phyloP scores from a whole-genome alignment of 2,329 filamentous ascomycete species.

The Ophiocordyceps camponoti-saundersi region DNA sequence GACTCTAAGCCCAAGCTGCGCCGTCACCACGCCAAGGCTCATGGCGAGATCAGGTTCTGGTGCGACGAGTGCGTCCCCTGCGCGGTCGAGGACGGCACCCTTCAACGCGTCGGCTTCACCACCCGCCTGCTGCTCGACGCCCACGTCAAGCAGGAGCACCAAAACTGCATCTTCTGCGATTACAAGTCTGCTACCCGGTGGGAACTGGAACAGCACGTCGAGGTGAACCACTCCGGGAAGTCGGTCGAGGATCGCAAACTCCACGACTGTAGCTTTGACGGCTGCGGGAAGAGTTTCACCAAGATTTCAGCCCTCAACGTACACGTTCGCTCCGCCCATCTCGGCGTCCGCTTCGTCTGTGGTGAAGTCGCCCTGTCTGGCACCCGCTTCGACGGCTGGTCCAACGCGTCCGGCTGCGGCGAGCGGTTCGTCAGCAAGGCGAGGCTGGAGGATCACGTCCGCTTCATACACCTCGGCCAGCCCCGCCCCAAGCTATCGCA shows the following conservation, averaged over 20 bases:
- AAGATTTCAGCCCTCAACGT: conserved; percentile 68
- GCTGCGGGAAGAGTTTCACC: conserved; percentile 64
- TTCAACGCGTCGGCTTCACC: conserved; percentile 42
- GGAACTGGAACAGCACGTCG: conserved; percentile 60
- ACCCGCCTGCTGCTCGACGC: conserved; percentile 54
- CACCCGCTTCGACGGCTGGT: conserved; percentile 46
- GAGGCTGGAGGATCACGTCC: conserved; percentile 68
- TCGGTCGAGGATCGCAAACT: conserved; percentile 46
- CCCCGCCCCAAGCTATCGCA: conserved; percentile 21
- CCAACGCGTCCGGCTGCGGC: conserved; percentile 52
- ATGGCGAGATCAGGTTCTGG: conserved; percentile 54
- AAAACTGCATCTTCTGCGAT: conserved; percentile 61
- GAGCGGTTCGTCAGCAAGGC: conserved; percentile 61
- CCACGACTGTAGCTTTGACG: conserved; percentile 47
- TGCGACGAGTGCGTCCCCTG: conserved; percentile 52
- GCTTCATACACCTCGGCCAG: conserved; percentile 59
- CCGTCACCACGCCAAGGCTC: conserved; percentile 52
- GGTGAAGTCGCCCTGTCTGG: conserved; percentile 45
- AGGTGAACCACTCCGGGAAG: conserved; percentile 54
- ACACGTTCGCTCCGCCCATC: conserved; percentile 63
- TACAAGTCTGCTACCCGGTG: conserved; percentile 47
- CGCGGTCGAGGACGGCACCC: conserved; percentile 19
- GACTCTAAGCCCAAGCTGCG: conserved; percentile 56
- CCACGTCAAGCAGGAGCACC: conserved; percentile 58
- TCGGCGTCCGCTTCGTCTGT: conserved; percentile 65